Evolutionary conservation across 2,329 filamentous ascomycete genomes (phyloP), one percentile per base, ranked within the genome.

Genomic region (Fonsecaea monophora): DNA sequence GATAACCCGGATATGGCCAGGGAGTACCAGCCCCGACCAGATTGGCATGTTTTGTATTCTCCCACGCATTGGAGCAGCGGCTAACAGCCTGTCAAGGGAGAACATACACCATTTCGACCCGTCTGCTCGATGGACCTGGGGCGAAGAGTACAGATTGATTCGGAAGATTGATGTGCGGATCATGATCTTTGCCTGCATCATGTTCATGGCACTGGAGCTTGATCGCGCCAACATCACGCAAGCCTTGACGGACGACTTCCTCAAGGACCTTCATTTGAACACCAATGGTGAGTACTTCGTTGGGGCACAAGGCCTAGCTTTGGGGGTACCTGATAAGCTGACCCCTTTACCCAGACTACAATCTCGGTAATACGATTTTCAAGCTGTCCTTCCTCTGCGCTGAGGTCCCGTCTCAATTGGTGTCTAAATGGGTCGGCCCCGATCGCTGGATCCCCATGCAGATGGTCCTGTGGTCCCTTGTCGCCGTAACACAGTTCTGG

Each of bases 141-240:
- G 67, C 13, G 72, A 73, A 65, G 72, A 72, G 66, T 56, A 62
- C 40, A 70, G 37, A 32, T 32, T 73, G 32, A 66, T 73, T 32
- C 62, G 70, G 34, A 72, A 72, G 62, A 68, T 67, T 37, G 77
- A 78, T 60, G 67, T 65, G 61, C 67, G 65, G 34, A 75, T 77
- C 18, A 74, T 73, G 58, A 60, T 71, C 8, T 77, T 63, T 69
- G 67, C 69, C 71, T 85, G 83, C 63, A 73, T 86, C 42, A 86
- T 86, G 84, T 88, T 88, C 75, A 85, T 87, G 60, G 85, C 82
- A 0, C 77, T 88, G 1, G 84, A 88, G 71, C 77, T 88, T 4
- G 86, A 88, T 72, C 80, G 87, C 48, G 84, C 85, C 34, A 89
- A 89, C 71, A 77, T 89, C 15, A 70, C 62, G 61, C 86, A 86